phyloP scores from a whole-genome alignment of 2,329 filamentous ascomycete species.

The Graphilbum fragrans region DNA sequence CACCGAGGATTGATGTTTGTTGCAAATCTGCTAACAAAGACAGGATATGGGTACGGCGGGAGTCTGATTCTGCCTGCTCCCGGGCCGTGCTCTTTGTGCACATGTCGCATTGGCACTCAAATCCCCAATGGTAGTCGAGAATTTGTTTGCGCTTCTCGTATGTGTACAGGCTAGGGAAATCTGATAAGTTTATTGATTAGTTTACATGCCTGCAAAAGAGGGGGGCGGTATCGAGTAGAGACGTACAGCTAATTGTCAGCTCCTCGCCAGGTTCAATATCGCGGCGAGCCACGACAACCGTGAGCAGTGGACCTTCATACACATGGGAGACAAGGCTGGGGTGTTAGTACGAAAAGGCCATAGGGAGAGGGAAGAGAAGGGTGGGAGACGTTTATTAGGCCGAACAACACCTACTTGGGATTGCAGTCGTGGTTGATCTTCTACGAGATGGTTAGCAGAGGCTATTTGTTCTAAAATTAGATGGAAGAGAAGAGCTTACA shows the following conservation, averaged over 20 bases:
- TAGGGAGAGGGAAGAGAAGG: neutral
- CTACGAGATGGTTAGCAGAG: constrained; percentile 1
- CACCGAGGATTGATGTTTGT: neutral
- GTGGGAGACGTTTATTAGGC: too few species aligned
- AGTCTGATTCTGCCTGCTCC: constrained; percentile 12
- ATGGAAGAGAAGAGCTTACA: constrained; percentile 7
- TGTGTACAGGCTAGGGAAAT: constrained; percentile 11
- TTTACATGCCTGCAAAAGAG: neutral
- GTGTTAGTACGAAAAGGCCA: neutral
- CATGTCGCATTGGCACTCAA: constrained; percentile 16
- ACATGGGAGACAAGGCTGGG: constrained; percentile 13
- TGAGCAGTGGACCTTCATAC: constrained; percentile 11
- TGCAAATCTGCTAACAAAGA: neutral
- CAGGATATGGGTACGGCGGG: constrained; percentile 8
- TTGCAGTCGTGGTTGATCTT: constrained; percentile 17
- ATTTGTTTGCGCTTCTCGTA: constrained; percentile 8
- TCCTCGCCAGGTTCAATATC: constrained; percentile 17
- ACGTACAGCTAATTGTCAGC: constrained; percentile 18
- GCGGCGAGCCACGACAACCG: constrained; percentile 12
- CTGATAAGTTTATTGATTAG: constrained; percentile 2
- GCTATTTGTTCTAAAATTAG: neutral
- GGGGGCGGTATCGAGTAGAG: neutral
- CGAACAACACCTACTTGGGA: constrained; percentile 8
- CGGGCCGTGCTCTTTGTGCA: constrained; percentile 6
- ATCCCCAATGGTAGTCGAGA: constrained; percentile 14